These are phyloP conservation scores for Ceratorhiza oryzae-sativae DNA, from an alignment of 1,284 basidiomycete genomes.

Conservation along the genomic window DNA sequence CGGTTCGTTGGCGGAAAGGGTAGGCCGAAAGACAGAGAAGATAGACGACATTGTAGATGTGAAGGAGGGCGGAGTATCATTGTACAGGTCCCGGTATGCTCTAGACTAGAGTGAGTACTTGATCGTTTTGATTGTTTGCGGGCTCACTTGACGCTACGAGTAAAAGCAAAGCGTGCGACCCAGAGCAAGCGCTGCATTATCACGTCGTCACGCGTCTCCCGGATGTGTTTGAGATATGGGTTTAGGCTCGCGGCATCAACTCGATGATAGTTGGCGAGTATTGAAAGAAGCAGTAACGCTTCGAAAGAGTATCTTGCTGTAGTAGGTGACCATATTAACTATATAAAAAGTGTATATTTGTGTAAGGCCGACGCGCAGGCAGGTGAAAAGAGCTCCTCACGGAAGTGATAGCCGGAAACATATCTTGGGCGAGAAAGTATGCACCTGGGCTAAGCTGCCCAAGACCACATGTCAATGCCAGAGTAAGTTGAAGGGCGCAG, in stretches of 20 bases:
- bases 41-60: slow-evolving; percentile 59
- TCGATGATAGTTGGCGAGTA: slow-evolving; percentile 69
- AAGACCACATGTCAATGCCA: slow-evolving; percentile 64
- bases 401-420: slow-evolving; percentile 61
- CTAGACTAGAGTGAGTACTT: slow-evolving; percentile 48
- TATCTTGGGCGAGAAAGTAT: slow-evolving; percentile 66
- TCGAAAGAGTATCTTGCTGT: slow-evolving; percentile 66
- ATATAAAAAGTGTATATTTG: background rate
- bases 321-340: slow-evolving; percentile 56
- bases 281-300: slow-evolving; percentile 61
- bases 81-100: slow-evolving; percentile 62
- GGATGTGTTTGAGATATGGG: slow-evolving; percentile 63
- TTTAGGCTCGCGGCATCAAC: slow-evolving; percentile 71
- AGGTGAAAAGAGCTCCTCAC: slow-evolving; percentile 50
- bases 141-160: slow-evolving; percentile 60
- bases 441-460: slow-evolving; percentile 70
- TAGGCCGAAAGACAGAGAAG: slow-evolving; percentile 34
- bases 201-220: slow-evolving; percentile 56
- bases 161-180: slow-evolving; percentile 61
- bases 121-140: background rate
- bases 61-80: slow-evolving; percentile 61
- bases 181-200: slow-evolving; percentile 64
- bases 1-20: background rate
- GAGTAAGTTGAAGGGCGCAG: slow-evolving; percentile 61
- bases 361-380: background rate